Conservation (phyloP, 257 asterid genomes). For the Cinchona pubescens region DNA sequence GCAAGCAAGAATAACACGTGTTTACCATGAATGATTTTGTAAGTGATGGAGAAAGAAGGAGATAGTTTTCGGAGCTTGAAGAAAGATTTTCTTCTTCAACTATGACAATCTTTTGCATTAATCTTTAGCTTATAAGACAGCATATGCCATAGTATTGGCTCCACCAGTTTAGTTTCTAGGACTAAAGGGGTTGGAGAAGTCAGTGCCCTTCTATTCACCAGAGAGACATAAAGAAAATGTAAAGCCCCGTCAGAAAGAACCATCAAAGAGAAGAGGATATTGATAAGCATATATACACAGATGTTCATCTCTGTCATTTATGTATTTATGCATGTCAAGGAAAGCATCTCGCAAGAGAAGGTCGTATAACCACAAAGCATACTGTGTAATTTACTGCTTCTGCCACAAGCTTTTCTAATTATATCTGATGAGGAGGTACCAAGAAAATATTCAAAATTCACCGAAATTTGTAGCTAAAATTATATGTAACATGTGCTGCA, state of each 20-base stretch:
- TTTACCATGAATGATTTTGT: background rate
- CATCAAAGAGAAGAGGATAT: background rate
- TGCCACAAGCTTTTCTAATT: no score
- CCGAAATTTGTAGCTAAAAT: background rate
- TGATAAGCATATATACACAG: background rate
- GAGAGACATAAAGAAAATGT: no score
- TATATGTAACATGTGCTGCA: background rate
- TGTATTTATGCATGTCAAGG: background rate
- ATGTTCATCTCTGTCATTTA: background rate
- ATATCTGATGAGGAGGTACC: no score
- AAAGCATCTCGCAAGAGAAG: background rate
- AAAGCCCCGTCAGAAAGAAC: no score
- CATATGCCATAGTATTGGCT: background rate
- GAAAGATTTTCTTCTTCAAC: background rate
- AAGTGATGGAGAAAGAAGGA: background rate
- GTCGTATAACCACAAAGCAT: background rate
- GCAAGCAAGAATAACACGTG: constrained; percentile 10
- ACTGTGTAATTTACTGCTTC: background rate
- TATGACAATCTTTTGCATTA: background rate
- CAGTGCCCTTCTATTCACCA: background rate
- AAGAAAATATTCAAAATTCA: background rate
- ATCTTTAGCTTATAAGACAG: background rate
- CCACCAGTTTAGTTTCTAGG: background rate
- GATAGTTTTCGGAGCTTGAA: background rate
- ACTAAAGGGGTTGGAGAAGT: background rate